phyloP scores from a whole-genome alignment of 2,329 filamentous ascomycete species.

The Arthrobotrys iridis region DNA sequence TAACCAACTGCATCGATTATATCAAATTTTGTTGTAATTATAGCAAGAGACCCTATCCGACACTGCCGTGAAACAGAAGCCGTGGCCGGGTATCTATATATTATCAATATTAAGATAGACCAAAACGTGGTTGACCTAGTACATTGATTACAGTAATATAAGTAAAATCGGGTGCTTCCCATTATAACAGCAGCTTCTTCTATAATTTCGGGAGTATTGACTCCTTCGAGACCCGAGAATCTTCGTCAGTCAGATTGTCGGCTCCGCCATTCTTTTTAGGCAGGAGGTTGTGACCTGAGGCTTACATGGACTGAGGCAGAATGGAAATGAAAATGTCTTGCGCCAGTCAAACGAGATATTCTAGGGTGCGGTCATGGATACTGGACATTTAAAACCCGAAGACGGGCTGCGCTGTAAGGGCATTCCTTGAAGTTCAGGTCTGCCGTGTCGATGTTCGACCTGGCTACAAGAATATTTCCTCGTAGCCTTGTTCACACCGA shows the following conservation, averaged over 20 bases:
- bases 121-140: conserved; percentile 19
- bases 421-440: conserved; percentile 28
- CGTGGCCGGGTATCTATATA: conserved; percentile 30
- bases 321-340: conserved; percentile 53
- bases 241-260: conserved; percentile 34
- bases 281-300: conserved; percentile 40
- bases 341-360: conserved; percentile 32
- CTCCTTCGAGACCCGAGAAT: conserved; percentile 24
- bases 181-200: conserved; percentile 6
- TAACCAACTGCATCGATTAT: neutral
- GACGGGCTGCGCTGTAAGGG: conserved; percentile 30
- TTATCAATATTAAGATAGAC: conserved; percentile 23
- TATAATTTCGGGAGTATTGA: conserved; percentile 37
- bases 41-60: neutral
- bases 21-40: conserved; percentile 1
- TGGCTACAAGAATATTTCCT: conserved; percentile 2
- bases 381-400: conserved; percentile 3
- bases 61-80: conserved; percentile 20
- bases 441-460: conserved; percentile 22
- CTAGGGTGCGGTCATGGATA: conserved; percentile 13
- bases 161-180: conserved; percentile 4
- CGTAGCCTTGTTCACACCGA: neutral
- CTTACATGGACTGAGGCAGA: conserved; percentile 16
- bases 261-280: conserved; percentile 25
- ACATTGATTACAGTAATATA: too few species aligned